Percentiles rank a stretch among this genome's conserved stretches.
phyloP scores from a whole-genome alignment of 1,139 yeast genomes.

The Sugiyamaella japonica region DNA sequence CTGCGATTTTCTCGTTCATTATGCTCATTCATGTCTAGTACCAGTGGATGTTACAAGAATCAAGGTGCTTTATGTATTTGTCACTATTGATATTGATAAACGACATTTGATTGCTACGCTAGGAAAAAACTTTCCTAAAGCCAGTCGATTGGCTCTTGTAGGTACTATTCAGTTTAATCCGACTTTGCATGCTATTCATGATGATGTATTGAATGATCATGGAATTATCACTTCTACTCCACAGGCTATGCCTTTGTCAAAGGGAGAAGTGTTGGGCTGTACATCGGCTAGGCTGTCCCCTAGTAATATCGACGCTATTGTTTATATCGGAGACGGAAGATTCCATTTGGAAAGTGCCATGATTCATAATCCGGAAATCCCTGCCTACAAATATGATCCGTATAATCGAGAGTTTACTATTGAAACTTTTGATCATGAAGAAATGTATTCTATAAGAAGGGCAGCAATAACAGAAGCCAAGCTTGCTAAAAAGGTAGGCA shows the following conservation, averaged over 20 bases:
- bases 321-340: constrained; percentile 94
- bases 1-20: constrained; percentile 93
- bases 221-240: constrained; percentile 65
- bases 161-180: constrained; percentile 98
- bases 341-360: constrained; percentile 94
- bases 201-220: constrained; percentile 43
- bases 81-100: constrained; percentile 86
- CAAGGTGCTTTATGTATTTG: constrained; percentile 92
- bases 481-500: constrained; percentile 68
- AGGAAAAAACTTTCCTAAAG: constrained; percentile 63
- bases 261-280: constrained; percentile 96
- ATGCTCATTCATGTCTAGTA: constrained; percentile 95
- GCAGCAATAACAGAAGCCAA: constrained; percentile 67
- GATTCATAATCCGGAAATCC: constrained; percentile 93
- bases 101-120: constrained; percentile 76
- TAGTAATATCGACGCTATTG: constrained; percentile 59
- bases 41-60: constrained; percentile 91
- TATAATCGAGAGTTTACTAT: constrained; percentile 86
- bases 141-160: constrained; percentile 70
- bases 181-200: constrained; percentile 76
- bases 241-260: constrained; percentile 87
- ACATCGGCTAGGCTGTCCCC: constrained; percentile 76
- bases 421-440: constrained; percentile 84
- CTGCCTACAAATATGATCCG: constrained; percentile 94
- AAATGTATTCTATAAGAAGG: constrained; percentile 70